Evolutionary conservation across 768 basidiomycete species (phyloP).

Genomic region (Artomyces pyxidatus): DNA sequence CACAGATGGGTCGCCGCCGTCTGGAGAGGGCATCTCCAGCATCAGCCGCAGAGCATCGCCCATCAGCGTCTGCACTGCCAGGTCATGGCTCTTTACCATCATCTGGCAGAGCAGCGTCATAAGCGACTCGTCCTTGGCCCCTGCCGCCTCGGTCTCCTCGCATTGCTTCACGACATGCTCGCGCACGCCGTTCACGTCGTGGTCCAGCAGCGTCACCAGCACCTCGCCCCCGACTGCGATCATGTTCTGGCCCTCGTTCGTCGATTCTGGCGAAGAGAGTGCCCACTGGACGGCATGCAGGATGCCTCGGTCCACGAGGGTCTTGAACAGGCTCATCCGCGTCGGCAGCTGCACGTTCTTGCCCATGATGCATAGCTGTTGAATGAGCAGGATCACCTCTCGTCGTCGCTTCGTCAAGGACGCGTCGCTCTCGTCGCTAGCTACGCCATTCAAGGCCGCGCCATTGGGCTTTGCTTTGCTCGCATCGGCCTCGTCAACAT

Average conservation of each 20-base stretch:
- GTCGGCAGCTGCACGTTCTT: slow-evolving; percentile 92
- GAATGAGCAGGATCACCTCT: slow-evolving; percentile 81
- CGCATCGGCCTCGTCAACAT: slow-evolving; percentile 19
- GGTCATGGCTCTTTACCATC: slow-evolving; percentile 70
- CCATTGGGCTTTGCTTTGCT: slow-evolving; percentile 32
- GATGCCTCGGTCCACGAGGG: slow-evolving; percentile 81
- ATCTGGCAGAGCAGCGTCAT: slow-evolving; percentile 68
- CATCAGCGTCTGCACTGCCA: slow-evolving; percentile 85
- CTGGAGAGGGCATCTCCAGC: slow-evolving; percentile 60
- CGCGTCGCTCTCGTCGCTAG: slow-evolving; percentile 41
- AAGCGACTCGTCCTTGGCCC: slow-evolving; percentile 65
- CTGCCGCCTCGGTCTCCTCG: slow-evolving; percentile 50
- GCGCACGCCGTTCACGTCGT: slow-evolving; percentile 83
- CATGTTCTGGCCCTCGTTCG: slow-evolving; percentile 42
- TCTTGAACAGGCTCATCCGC: slow-evolving; percentile 78
- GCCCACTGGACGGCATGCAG: slow-evolving; percentile 93
- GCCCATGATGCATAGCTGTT: slow-evolving; percentile 90
- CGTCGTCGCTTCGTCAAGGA: slow-evolving; percentile 37
- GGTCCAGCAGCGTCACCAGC: slow-evolving; percentile 77
- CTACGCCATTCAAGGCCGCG: slow-evolving; percentile 33
- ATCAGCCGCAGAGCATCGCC: slow-evolving; percentile 80
- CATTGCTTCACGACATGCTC: slow-evolving; percentile 78
- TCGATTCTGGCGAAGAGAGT: slow-evolving; percentile 57
- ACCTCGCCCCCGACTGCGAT: slow-evolving; percentile 83
- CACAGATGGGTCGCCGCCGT: slow-evolving; percentile 16